These are phyloP conservation scores for Aspergillus baeticus DNA, from an alignment of 495 filamentous ascomycete genomes.

Conservation along the genomic window DNA sequence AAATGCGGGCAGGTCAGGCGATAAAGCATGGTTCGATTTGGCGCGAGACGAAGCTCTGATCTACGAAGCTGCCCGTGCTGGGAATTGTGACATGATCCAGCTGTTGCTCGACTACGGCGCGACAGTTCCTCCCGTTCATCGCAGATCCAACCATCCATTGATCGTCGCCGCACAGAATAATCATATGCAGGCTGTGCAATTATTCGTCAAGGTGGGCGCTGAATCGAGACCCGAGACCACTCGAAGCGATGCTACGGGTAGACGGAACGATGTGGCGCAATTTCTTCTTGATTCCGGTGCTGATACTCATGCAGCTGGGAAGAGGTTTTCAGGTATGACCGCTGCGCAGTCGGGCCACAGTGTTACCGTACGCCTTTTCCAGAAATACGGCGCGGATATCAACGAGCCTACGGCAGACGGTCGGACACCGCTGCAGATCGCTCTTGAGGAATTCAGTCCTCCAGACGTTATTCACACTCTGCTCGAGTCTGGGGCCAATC, in stretches of 20 bases:
- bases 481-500: not conserved
- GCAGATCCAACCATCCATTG: not conserved
- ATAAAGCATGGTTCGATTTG: not conserved
- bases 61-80: not conserved
- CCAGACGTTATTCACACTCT: not conserved
- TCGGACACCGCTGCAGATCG: not conserved
- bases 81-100: not conserved
- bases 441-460: constrained; percentile 1
- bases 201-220: not conserved
- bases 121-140: not conserved
- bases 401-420: not conserved
- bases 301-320: not conserved
- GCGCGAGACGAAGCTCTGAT: not conserved
- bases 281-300: not conserved
- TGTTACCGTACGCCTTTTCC: not conserved
- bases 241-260: not conserved
- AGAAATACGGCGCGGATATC: not conserved
- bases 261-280: not conserved
- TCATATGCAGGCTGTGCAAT: not conserved
- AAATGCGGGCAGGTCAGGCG: not conserved
- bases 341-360: not conserved
- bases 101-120: not conserved
- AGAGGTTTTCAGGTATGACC: not conserved
- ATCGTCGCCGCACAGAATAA: not conserved
- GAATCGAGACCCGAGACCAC: not conserved